Evolutionary conservation across 2,329 filamentous ascomycete genomes (phyloP), one percentile per base, ranked within the genome.

Genomic region (Graphilbum ipis-grandicollis): DNA sequence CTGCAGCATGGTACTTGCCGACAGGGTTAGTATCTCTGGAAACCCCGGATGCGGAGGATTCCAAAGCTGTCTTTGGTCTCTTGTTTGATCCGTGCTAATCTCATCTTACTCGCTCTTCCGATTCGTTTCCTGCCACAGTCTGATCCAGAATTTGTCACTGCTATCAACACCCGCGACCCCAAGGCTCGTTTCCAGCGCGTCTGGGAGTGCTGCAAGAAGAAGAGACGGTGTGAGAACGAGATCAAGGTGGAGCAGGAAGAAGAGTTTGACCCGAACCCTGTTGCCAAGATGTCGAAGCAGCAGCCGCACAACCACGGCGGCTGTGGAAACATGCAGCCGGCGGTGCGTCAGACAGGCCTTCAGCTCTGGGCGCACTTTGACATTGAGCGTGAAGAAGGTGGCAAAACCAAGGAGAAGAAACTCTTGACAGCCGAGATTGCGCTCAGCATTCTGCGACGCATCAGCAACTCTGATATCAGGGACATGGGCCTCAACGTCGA

Each of bases 1-100:
- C 60, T 98, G 92, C 69, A 88, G 86, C 63, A 93, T 90, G 68
- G 83, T 96, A 55, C 74, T 93, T 68, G 79, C 85, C 62, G 86
- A 96, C 72, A 82, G 84, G 78, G 88, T 96, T 78, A 84, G 88
- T 92, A 66, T 68, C 66, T 65, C 62, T 38, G 46, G 41, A 37
- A 34, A 38, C 30, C 19, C 33, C 31, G 15, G 34, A 36, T 32
- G 37, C 31, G 31, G 21, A 13, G 32, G 32, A 15, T 7, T 13
- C n/a, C 12, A 13, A 13, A 28, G 62, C 60, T 68, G 60, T n/a
- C 50, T 57, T 58, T 37, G 54, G 53, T 52, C 57, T 53, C 58
- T 58, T 53, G 57, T 62, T 33, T 37, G 22, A 17, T 29, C 36
- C 21, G 31, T 58, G 33, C 33, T 38, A 38, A 38, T 32, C 37